Evolutionary conservation across 495 filamentous ascomycete species (phyloP), one percentile per base, ranked within the genome.

Genomic region (Penicillium desertorum): DNA sequence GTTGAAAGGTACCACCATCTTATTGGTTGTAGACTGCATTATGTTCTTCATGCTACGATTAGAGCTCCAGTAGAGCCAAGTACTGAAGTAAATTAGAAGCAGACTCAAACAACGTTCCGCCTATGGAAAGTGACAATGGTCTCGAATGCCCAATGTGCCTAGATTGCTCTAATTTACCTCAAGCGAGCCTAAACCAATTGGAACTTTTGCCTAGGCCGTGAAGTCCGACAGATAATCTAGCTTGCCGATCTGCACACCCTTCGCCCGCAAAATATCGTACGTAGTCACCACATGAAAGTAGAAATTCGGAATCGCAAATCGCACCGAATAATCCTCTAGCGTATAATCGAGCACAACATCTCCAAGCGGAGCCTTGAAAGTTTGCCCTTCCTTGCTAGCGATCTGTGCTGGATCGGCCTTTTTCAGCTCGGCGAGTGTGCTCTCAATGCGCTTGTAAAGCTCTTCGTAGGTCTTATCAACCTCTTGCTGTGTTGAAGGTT

Each of bases 231-330:
- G 45, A 29, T 25, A 29, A 46, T 46, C 45, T 5, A 46, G 5
- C 22, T 46, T 46, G 5, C 45, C 23, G 5, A 46, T 29, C 7
- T 46, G 22, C 23, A 46, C 45, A 6, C 45, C 44, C 14, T 27
- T 45, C 12, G 9, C 17, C 16, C 44, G 27, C 44, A 45, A 17
- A n/a, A 46, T 46, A 9, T 8, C 45, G 9, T 46, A 46, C 25
- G 14, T 23, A 14, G 45, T 46, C 45, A 46, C 45, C 9, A 29
- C 12, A 9, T 46, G 45, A n/a, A 46, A 46, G 22, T 46, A 46
- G 23, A 29, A 46, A 27, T 46, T 45, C 2, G 45, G 45, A 5
- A 46, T 29, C 45, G 44, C 11, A 16, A 46, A 46, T 23, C 45
- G 45, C 23, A 46, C 45, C 45, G 45, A 29, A 27, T 29, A 46